Conservation (phyloP, 306 rosid genomes). For the Vigna unguiculata region DNA sequence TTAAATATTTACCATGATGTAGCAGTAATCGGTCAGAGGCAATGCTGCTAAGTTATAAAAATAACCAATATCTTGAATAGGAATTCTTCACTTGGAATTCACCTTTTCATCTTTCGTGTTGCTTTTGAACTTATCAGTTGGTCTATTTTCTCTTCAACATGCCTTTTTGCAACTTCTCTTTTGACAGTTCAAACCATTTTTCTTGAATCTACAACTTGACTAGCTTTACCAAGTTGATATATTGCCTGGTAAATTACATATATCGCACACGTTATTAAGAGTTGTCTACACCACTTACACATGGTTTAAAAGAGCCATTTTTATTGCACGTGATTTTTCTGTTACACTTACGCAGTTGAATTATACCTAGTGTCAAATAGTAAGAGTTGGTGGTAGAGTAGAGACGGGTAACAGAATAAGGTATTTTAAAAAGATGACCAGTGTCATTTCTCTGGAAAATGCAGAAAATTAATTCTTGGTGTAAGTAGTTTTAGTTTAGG, state of each 20-base stretch:
- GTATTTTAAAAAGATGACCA: not conserved
- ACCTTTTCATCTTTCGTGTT: not conserved
- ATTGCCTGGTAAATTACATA: not conserved
- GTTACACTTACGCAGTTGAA: not conserved
- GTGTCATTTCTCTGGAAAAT: not conserved
- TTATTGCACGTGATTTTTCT: slow-evolving; percentile 9
- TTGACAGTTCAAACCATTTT: slow-evolving; percentile 8
- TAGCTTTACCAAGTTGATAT: not conserved
- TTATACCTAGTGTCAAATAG: not conserved
- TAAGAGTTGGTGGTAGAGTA: not conserved
- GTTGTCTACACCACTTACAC: not conserved
- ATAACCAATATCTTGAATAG: slow-evolving; percentile 7
- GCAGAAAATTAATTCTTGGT: slow-evolving; percentile 7
- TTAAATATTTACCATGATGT: slow-evolving; percentile 8
- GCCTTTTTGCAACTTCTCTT: not conserved
- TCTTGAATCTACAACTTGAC: slow-evolving; percentile 3
- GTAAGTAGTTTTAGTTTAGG: not conserved
- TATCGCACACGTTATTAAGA: not conserved
- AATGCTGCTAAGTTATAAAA: not conserved
- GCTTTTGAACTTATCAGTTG: not conserved
- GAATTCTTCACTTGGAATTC: slow-evolving; percentile 2
- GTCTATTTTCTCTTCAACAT: not conserved
- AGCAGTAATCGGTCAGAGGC: not conserved
- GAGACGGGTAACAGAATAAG: slow-evolving; percentile 12
- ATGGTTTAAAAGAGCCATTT: not conserved